Conservation (phyloP, 1,284 basidiomycete genomes). For the Boletus smithii region DNA sequence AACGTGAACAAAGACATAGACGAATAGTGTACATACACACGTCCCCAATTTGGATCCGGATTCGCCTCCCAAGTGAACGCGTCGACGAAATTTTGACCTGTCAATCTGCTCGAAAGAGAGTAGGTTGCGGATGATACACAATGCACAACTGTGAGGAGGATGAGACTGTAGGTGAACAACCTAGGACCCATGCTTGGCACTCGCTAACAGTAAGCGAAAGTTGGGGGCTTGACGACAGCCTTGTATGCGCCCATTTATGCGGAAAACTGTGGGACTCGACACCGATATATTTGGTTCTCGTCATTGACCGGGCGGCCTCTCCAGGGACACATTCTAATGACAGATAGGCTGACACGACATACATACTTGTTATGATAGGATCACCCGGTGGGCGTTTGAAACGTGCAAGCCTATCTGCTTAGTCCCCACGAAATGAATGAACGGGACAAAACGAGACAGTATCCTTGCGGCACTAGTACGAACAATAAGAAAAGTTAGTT, state of each 20-base stretch:
- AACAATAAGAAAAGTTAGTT: background rate
- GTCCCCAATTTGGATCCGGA: constrained; percentile 16
- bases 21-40: constrained; percentile 13
- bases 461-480: background rate
- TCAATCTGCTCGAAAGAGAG: constrained; percentile 9
- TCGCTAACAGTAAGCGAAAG: background rate
- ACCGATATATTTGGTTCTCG: no score
- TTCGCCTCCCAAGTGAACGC: constrained; percentile 17
- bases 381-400: background rate
- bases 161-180: background rate
- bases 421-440: constrained; percentile 1
- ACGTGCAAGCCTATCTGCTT: background rate
- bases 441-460: no score
- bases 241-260: no score
- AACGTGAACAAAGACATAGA: background rate
- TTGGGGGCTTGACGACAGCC: no score
- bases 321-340: no score
- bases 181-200: constrained; percentile 3
- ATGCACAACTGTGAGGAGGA: constrained; percentile 8
- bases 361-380: no score
- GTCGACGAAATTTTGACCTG: constrained; percentile 17
- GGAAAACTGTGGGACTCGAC: no score
- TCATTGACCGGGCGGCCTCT: no score
- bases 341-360: no score
- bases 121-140: constrained; percentile 14